Evolutionary conservation across 306 rosid species (phyloP), one percentile per base, ranked within the genome.

Genomic region (Bauhinia variegata): DNA sequence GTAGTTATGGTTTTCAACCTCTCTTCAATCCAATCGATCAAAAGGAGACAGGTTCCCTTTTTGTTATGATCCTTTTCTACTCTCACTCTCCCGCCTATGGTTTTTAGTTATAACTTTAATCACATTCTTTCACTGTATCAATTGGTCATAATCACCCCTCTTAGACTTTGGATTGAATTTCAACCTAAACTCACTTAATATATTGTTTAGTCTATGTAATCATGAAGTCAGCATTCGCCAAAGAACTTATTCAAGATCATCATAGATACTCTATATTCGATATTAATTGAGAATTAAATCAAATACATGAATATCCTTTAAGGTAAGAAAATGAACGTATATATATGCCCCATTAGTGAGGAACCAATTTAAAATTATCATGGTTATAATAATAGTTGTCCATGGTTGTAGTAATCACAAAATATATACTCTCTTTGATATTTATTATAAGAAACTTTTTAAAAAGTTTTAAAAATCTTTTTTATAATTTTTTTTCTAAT

Each of bases 1-100:
- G 74, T 68, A 14, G 74, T 76, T 77, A 73, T 43, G 71, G 37
- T 62, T 72, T 47, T 63, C 57, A 57, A 46, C 8, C 65, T 68
- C 71, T 61, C 8, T 56, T 76, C 58, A 63, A 54, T 80, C 67
- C 57, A 51, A 10, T 19, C 59, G 10, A 55, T 65, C 68, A 60
- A 68, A 62, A 66, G 67, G 28, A 23, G 41, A 47, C 72, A 55
- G 31, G 48, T 54, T 56, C 1, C 39, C 61, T 67, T 72, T 72
- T 60, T 15, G 6, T 19, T 8, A 41, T 34, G 57, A 34, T 44
- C 72, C 63, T 23, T 57, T 70, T 50, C 13, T 3, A 4, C 54
- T 38, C 64, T 38, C 33, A 7, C 6, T 57, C 63, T 68, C 78
- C 78, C 76, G 55, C 65, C 59, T 41, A 32, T 9, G 8, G 33